Evolutionary conservation across 495 filamentous ascomycete species (phyloP).

Genomic region (Aspergillus asperescens): DNA sequence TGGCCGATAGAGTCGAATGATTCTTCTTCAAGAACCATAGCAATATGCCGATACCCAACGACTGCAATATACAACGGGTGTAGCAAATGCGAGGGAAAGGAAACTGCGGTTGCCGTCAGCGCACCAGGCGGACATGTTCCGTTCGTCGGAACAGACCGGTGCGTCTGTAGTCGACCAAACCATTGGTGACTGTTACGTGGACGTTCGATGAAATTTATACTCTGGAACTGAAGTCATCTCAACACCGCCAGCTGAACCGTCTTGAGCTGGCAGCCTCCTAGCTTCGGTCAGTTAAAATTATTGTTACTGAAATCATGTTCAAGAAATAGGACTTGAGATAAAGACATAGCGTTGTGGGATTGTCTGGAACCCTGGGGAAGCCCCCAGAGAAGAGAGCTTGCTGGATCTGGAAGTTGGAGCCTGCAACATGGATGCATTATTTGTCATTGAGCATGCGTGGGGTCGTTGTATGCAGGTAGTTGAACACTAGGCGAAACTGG

Average conservation of each 20-base stretch:
- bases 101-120: neutral
- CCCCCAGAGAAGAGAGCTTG: slow-evolving; percentile 4
- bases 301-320: neutral
- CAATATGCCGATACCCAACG: neutral
- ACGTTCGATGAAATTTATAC: too few species aligned
- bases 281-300: too few species aligned
- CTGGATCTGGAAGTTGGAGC: neutral
- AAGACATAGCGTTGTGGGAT: neutral
- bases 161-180: neutral
- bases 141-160: slow-evolving; percentile 1
- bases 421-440: neutral
- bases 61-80: too few species aligned
- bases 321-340: neutral
- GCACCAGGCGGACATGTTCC: slow-evolving; percentile 5
- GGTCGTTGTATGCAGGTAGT: neutral
- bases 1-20: too few species aligned
- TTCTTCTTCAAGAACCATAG: too few species aligned
- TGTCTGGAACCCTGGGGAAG: slow-evolving; percentile 1
- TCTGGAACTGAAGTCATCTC: too few species aligned
- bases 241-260: too few species aligned
- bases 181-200: neutral
- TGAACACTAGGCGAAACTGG: too few species aligned
- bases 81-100: neutral
- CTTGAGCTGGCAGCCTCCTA: too few species aligned
- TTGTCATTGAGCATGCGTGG: neutral